Evolutionary conservation across 345 rosid genomes (phyloP), one percentile per base, ranked within the genome.

Genomic region (Euphorbia lathyris): DNA sequence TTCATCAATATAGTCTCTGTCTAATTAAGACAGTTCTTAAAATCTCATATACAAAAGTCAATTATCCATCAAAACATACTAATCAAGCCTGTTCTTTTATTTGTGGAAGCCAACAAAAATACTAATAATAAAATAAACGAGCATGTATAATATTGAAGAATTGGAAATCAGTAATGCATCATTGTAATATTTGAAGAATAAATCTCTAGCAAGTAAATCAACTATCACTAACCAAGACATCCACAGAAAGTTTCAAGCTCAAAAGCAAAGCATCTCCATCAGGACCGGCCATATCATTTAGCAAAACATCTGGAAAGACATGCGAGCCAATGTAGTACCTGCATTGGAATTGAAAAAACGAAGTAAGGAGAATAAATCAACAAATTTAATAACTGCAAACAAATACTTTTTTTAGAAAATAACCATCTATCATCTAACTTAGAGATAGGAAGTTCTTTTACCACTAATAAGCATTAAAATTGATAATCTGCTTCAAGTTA

Each of bases 221-320:
- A 77, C 50, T 6, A 65, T 71, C 67, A 82, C 96, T 86, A 71
- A 94, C 98, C 91, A 94, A 81, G 76, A 94, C 98, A 87, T 94
- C 97, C 65, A 94, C 93, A 7, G 98, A 84, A 69, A 94, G 93
- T 83, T 94, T 94, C 84, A 94, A 84, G 84, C 98, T 94, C 71
- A 90, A 72, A 70, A 93, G 95, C 83, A 90, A 81, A 71, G 90
- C 84, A 77, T 91, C 90, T 65, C 96, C 93, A 76, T 90, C 93
- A 72, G 92, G 87, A 23, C 98, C 97, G 75, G 97, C 93, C 76
- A 94, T 90, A 71, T 90, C 97, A 86, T 87, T 94, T 75, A 94
- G 90, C 84, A 94, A 80, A 82, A 90, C 98, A 82, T 91, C 91
- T 23, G 98, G 98, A 78, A 91, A 94, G 80, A 94, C 73, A 75